Base-by-base conservation (phyloP, 805 yeast genomes). In the Barnettozyma sp. region DNA sequence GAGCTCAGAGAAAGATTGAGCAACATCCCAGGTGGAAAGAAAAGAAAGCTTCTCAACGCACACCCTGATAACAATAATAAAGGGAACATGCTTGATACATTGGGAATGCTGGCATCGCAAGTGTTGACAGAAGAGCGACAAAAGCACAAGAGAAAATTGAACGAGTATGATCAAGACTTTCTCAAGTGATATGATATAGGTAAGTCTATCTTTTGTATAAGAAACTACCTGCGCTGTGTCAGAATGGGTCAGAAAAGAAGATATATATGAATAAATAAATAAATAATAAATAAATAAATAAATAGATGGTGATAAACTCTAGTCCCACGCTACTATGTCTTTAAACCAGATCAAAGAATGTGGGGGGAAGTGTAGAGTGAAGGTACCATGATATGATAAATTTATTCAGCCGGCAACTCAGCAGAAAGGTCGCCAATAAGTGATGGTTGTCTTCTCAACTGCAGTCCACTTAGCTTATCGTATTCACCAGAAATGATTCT, bases 401-500 rank as follows among this genome's bases (percentile, higher is more conserved):
- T 21, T n/a, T 21, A 19, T n/a, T 35, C 31, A 8, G 24, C 24
- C 9, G 39, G 19, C 15, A 41, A 29, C 5, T 38, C 42, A 4
- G 19, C 26, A 7, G 41, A 38, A 21, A 35, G 24, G 20, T 41
- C 45, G 7, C 45, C 45, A 31, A 42, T 30, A 22, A 41, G 26
- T 7, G 34, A 24, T 8, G 39, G 34, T 8, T 22, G 30, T 13
- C 32, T 13, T 44, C 71, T 73, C 52, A 66, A 65, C 63, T 72
- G 75, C 52, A 78, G 65, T 36, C 71, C 73, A 20, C 76, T 70
- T 51, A 78, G 64, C 51, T 68, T 76, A 61, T 84, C 94, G 62
- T 85, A 84, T 56, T 85, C 92, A 41, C 94, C 94, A 40, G 78
- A 73, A 53, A 84, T 68, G 47, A 84, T 82, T 57, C 92, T 71